phyloP scores from a whole-genome alignment of 2,329 filamentous ascomycete genomes.

The Neophaeococcomyces aloes region DNA sequence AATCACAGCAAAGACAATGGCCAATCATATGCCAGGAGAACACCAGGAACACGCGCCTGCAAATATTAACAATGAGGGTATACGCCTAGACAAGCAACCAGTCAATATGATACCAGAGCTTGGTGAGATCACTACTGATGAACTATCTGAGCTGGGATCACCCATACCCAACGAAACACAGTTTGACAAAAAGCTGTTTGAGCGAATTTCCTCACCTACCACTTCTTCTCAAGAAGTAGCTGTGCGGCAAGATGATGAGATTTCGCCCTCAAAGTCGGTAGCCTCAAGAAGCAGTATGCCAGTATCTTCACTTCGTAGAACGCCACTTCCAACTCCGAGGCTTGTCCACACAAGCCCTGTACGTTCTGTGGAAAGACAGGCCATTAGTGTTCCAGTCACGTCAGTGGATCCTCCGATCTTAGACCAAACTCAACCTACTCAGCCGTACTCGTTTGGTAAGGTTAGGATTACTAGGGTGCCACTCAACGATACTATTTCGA shows the following conservation, averaged over 20 bases:
- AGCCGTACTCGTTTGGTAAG: neutral
- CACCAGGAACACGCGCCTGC: too few relatives aligned
- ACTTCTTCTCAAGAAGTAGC: conserved; percentile 1
- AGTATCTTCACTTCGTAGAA: neutral
- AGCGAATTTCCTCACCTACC: conserved; percentile 14
- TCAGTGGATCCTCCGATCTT: too few relatives aligned
- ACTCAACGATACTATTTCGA: conserved; percentile 12
- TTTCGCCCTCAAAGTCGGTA: neutral
- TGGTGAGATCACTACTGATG: neutral
- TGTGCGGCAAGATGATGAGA: neutral
- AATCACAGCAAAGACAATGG: neutral
- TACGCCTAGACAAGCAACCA: neutral
- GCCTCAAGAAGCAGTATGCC: neutral
- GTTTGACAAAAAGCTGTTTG: conserved; percentile 14
- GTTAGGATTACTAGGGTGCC: conserved; percentile 11
- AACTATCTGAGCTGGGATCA: conserved; percentile 14
- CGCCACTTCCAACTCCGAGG: conserved; percentile 5
- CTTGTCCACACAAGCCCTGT: too few relatives aligned
- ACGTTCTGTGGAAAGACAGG: too few relatives aligned
- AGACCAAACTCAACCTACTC: neutral
- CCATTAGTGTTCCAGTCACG: too few relatives aligned
- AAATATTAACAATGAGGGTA: neutral
- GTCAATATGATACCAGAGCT: neutral
- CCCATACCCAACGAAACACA: conserved; percentile 20
- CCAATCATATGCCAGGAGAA: neutral